Conservation (phyloP, 768 basidiomycete species). For the Lanmaoa rubissima region DNA sequence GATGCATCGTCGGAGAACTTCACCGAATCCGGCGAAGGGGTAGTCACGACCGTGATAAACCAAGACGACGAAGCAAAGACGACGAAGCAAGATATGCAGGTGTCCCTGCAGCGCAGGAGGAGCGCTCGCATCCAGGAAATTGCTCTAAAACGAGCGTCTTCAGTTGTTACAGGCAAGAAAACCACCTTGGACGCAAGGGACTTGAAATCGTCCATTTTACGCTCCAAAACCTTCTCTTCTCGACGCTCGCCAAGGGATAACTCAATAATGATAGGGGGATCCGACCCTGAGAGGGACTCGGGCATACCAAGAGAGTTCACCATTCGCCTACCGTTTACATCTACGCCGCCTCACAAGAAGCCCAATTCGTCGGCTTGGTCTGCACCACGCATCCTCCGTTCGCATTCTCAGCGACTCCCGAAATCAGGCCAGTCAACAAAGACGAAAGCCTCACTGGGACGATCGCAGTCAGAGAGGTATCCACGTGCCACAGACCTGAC, state of each 20-base stretch:
- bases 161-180: not conserved
- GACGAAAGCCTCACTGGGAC: constrained; percentile 8
- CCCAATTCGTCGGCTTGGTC: constrained; percentile 2
- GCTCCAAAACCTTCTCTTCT: constrained; percentile 10
- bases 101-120: constrained; percentile 14
- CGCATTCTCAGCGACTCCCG: constrained; percentile 23
- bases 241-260: not conserved
- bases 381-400: constrained; percentile 25
- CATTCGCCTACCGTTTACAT: constrained; percentile 26
- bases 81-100: not conserved
- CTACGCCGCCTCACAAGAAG: constrained; percentile 15
- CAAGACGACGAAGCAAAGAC: not conserved
- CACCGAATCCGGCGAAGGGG: not conserved
- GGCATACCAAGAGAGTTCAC: constrained; percentile 13
- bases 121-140: constrained; percentile 26
- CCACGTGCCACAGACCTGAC: constrained; percentile 19
- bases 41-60: not conserved
- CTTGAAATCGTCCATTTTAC: constrained; percentile 11
- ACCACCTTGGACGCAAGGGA: not conserved
- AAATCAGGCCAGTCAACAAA: not conserved
- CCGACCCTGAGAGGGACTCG: not conserved
- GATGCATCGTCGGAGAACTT: not conserved
- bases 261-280: not conserved
- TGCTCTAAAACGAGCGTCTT: constrained; percentile 13
- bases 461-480: constrained; percentile 28